phyloP scores from a whole-genome alignment of 768 basidiomycete species.

The Mycena venus region DNA sequence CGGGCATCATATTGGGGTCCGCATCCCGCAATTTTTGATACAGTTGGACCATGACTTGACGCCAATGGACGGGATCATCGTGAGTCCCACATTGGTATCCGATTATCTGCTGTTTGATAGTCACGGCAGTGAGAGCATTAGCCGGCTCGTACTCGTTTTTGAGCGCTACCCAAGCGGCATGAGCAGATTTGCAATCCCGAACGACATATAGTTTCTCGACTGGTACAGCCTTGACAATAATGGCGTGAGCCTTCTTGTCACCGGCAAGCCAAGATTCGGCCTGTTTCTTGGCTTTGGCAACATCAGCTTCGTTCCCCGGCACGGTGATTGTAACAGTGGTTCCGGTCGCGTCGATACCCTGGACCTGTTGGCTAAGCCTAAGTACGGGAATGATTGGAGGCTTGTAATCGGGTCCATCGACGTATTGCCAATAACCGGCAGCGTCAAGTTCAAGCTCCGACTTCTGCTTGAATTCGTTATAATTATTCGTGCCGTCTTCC shows the following conservation, averaged over 20 bases:
- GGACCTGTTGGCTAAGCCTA: not conserved
- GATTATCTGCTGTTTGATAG: constrained; percentile 9
- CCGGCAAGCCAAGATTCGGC: constrained; percentile 20
- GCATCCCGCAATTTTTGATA: constrained; percentile 17
- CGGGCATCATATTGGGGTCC: constrained; percentile 18
- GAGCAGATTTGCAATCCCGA: constrained; percentile 10
- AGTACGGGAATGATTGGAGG: constrained; percentile 25
- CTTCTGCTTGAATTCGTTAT: constrained; percentile 27
- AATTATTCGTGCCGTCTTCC: constrained; percentile 13
- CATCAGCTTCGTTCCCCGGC: constrained; percentile 15
- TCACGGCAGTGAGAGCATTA: constrained; percentile 15
- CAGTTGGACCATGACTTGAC: constrained; percentile 5
- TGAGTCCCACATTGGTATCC: not conserved
- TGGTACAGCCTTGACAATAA: constrained; percentile 29
- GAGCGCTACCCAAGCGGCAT: constrained; percentile 20
- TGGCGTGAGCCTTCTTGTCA: constrained; percentile 21
- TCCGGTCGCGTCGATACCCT: constrained; percentile 14
- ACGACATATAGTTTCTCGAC: constrained; percentile 24
- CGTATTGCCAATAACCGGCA: constrained; percentile 20
- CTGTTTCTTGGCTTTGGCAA: not conserved
- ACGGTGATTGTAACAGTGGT: not conserved
- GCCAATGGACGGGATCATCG: constrained; percentile 14
- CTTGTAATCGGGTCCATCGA: constrained; percentile 19
- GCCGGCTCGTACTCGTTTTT: constrained; percentile 26
- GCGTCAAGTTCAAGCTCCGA: constrained; percentile 6